These are phyloP conservation scores for Melanogaster broomeanus DNA, from an alignment of 768 basidiomycete genomes.

Conservation along the genomic window DNA sequence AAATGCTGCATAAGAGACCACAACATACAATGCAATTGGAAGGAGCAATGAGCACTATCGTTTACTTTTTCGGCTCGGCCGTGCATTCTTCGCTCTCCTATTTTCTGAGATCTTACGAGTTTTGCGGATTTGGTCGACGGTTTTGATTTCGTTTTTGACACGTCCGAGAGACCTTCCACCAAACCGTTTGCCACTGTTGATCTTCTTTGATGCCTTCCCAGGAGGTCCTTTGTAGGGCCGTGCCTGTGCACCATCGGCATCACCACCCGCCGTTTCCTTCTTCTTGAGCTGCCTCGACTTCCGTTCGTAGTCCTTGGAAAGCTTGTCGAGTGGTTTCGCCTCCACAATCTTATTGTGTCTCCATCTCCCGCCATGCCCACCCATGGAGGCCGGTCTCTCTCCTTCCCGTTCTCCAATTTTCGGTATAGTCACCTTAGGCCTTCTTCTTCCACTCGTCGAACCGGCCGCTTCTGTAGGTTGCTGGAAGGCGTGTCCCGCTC, in stretches of 20 bases:
- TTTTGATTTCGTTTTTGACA: slow-evolving; percentile 84
- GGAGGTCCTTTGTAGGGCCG: slow-evolving; percentile 20
- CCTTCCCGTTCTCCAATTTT: slow-evolving; percentile 82
- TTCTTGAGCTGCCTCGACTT: slow-evolving; percentile 66
- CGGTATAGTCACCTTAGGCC: slow-evolving; percentile 69
- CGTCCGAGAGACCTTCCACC: slow-evolving; percentile 61
- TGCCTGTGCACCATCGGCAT: slow-evolving; percentile 23
- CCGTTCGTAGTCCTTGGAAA: slow-evolving; percentile 70
- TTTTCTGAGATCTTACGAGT: slow-evolving; percentile 64
- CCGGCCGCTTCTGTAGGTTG: slow-evolving; percentile 88
- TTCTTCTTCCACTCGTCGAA: slow-evolving; percentile 96
- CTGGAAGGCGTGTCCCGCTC: slow-evolving; percentile 87
- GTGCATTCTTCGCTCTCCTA: slow-evolving; percentile 78
- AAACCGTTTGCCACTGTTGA: slow-evolving; percentile 41
- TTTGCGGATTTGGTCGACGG: slow-evolving; percentile 84
- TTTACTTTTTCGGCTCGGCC: slow-evolving; percentile 49
- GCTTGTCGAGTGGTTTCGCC: slow-evolving; percentile 79
- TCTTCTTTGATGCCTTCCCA: slow-evolving; percentile 36
- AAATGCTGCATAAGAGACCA: slow-evolving; percentile 29
- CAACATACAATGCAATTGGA: slow-evolving; percentile 2
- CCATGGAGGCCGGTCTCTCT: slow-evolving; percentile 32
- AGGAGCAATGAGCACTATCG: slow-evolving; percentile 15
- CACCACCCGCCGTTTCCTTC: slow-evolving; percentile 37
- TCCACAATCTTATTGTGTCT: slow-evolving; percentile 65
- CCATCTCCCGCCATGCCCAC: slow-evolving; percentile 55